Evolutionary conservation across 2,329 filamentous ascomycete genomes (phyloP), one percentile per base, ranked within the genome.

Genomic region (Talaromyces sp.): DNA sequence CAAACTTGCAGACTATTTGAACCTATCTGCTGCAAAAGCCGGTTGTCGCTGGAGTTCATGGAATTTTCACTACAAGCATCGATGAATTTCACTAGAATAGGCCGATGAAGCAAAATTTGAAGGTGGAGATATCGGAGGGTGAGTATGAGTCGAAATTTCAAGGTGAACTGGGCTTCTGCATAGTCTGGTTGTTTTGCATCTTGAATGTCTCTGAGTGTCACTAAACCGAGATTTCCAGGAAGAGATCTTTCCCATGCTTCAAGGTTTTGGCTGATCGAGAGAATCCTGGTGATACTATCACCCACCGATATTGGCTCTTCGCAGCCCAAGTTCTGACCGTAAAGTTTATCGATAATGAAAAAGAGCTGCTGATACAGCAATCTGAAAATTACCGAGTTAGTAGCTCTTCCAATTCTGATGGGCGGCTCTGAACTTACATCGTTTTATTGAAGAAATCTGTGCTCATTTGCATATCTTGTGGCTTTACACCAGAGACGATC

Each of bases 121-220:
- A 79, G 67, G 64, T 82, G 80, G 19, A 75, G 73, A 65, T 79
- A 79, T n/a, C 81, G 74, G 16, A 82, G 64, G 0, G 76, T 77
- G 0, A 82, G 71, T 3, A 85, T 79, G 8, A 83, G 72, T 3
- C 76, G 74, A 45, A 82, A 78, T 70, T 74, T 67, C 69, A 77
- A 65, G 65, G 69, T 24, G 43, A 67, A 63, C 4, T 47, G 43
- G n/a, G n/a, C 19, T 13, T 22, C 43, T 13, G 10, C n/a, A 47
- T 19, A 63, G 68, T 27, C 57, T 66, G 16, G 62, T 65, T 22
- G 13, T 57, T 45, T 52, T 62, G 10, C 39, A 62, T 37, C 19
- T 33, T 31, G 22, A 35, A 68, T 59, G 41, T 68, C 67, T 13
- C 59, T 39, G n/a, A 60, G 33, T 56, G 27, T 68, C 31, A 68